Evolutionary conservation across 805 yeast species (phyloP).

Genomic region (Monosporozyma servazzii): DNA sequence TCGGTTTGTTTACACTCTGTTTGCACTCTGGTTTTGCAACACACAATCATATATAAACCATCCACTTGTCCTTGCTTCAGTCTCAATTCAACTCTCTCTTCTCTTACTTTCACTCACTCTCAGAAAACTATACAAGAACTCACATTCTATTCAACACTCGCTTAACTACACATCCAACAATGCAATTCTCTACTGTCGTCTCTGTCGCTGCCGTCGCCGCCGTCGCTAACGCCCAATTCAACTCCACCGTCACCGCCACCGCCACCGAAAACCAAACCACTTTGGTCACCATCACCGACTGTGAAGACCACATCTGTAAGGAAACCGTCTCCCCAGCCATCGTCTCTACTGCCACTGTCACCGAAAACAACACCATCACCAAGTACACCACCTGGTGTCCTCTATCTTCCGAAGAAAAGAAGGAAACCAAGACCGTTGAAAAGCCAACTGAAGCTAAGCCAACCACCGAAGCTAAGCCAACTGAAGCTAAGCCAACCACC

Average conservation of each 20-base stretch:
- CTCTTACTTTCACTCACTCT: neutral
- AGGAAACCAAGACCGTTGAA: slow-evolving; percentile 11
- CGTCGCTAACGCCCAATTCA: slow-evolving; percentile 26
- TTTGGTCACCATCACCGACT: slow-evolving; percentile 31
- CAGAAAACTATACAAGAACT: neutral
- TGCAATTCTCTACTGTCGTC: slow-evolving; percentile 36
- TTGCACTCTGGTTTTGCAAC: no score
- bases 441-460: slow-evolving; percentile 24
- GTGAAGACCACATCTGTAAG: slow-evolving; percentile 27
- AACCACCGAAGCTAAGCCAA: slow-evolving; percentile 23
- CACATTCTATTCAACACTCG: neutral
- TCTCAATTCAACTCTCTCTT: neutral
- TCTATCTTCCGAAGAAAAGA: no score
- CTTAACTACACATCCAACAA: slow-evolving; percentile 13
- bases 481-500: slow-evolving; percentile 15
- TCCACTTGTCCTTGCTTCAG: neutral
- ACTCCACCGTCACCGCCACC: slow-evolving; percentile 20
- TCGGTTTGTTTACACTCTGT: no score
- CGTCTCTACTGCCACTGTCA: slow-evolving; percentile 29
- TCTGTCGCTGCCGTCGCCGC: slow-evolving; percentile 30
- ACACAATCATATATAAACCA: no score
- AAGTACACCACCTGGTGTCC: slow-evolving; percentile 30
- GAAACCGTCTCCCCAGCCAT: slow-evolving; percentile 31
- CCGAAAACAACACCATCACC: slow-evolving; percentile 23
- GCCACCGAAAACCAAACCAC: slow-evolving; percentile 23